Evolutionary conservation across 768 basidiomycete species (phyloP).

Genomic region (Collybia sp.): DNA sequence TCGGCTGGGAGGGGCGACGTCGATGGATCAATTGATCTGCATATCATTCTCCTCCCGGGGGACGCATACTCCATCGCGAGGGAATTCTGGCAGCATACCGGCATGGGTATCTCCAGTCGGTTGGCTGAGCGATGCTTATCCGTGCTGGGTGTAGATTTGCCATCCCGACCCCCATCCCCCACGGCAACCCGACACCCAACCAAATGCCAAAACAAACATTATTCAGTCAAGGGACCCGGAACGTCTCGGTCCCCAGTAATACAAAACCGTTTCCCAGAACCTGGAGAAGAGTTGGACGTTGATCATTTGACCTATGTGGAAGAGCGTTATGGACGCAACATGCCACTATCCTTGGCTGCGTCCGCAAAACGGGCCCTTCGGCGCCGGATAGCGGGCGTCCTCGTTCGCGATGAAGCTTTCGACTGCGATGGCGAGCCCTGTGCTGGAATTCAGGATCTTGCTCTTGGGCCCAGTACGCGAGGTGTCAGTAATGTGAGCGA

Average conservation of each 20-base stretch:
- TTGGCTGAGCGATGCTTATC: conserved; percentile 79
- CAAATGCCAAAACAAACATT: conserved; percentile 56
- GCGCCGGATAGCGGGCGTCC: conserved; percentile 84
- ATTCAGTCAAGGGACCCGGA: conserved; percentile 36
- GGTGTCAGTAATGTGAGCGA: conserved; percentile 70
- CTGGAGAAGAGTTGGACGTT: conserved; percentile 43
- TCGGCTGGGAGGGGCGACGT: conserved; percentile 19
- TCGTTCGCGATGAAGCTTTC: conserved; percentile 54
- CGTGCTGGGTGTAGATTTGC: conserved; percentile 32
- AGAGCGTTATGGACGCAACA: conserved; percentile 91
- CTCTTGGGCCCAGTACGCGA: conserved; percentile 59
- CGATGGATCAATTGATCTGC: conserved; percentile 51
- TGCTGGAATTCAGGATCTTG: conserved; percentile 40
- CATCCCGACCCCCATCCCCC: conserved; percentile 30
- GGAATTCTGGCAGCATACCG: conserved; percentile 96
- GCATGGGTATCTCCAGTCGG: conserved; percentile 85
- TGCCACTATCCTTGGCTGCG: conserved; percentile 65
- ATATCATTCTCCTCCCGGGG: conserved; percentile 76
- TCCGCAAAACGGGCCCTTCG: conserved; percentile 86
- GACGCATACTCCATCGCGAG: conserved; percentile 65
- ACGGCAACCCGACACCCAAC: conserved; percentile 24
- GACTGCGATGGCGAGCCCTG: conserved; percentile 27
- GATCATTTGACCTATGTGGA: conserved; percentile 81
- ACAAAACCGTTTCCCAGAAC: conserved; percentile 6
- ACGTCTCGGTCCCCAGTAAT: conserved; percentile 8